phyloP scores from a whole-genome alignment of 495 filamentous ascomycete species.

The Aspergillus ellipticus region DNA sequence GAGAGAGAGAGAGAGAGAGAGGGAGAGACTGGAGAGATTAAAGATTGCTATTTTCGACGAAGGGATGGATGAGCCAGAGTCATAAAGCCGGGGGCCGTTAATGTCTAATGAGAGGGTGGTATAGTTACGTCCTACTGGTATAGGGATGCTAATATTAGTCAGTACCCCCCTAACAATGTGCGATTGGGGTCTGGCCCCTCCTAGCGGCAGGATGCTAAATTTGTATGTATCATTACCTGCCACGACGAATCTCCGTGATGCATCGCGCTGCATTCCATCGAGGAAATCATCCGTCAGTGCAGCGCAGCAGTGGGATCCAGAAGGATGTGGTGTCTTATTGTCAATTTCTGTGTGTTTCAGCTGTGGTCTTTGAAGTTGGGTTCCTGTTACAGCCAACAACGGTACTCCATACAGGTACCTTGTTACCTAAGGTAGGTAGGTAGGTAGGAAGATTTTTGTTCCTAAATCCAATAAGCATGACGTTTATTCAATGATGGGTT shows the following conservation, averaged over 20 bases:
- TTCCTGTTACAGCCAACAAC: no score
- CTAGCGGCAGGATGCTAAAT: conserved; percentile 9
- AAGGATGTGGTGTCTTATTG: background rate
- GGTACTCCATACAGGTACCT: no score
- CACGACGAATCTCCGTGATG: background rate
- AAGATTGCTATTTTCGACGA: no score
- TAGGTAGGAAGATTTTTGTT: no score
- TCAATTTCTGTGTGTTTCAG: no score
- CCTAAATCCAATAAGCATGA: no score
- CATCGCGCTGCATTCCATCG: conserved; percentile 1
- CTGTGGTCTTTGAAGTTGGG: no score
- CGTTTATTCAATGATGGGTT: no score
- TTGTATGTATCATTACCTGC: conserved; percentile 1
- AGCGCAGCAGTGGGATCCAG: background rate
- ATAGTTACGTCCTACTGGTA: background rate
- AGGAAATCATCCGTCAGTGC: background rate
- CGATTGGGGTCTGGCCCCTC: conserved; percentile 9
- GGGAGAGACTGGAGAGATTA: no score
- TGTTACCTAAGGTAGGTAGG: no score
- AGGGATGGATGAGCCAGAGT: background rate
- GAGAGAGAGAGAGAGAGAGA: no score
- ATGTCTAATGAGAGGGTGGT: background rate
- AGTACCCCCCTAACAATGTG: background rate
- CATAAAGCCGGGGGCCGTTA: background rate
- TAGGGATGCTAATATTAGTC: background rate